phyloP scores from a whole-genome alignment of 139 green algal species.

The Coccomyxa sp. region DNA sequence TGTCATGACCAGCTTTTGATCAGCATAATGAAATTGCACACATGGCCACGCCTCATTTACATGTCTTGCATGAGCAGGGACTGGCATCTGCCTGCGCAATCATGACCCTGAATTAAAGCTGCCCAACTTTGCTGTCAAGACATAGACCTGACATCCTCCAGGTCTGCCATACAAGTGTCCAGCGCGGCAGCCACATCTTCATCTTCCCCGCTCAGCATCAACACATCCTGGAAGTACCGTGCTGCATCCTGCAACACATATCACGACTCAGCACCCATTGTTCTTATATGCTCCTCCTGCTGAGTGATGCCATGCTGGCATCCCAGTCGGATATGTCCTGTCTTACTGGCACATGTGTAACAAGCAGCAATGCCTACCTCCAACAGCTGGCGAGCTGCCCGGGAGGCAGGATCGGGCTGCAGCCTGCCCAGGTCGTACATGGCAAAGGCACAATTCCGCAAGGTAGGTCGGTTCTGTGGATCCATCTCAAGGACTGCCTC shows the following conservation, averaged over 20 bases:
- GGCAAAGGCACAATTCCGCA: constrained; percentile 5
- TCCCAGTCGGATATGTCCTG: not conserved
- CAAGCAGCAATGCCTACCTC: not conserved
- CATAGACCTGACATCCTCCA: not conserved
- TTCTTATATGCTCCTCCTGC: not conserved
- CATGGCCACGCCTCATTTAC: no score
- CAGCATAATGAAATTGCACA: no score
- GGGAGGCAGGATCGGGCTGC: constrained; percentile 3
- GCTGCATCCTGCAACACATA: not conserved
- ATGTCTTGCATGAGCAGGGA: no score
- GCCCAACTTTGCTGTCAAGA: not conserved
- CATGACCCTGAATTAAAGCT: no score
- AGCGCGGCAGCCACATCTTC: not conserved
- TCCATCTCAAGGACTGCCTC: constrained; percentile 13
- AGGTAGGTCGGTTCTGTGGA: not conserved
- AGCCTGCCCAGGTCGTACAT: constrained; percentile 6
- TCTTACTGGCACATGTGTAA: no score
- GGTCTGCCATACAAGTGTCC: not conserved
- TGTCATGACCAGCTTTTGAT: no score
- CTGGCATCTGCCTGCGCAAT: no score
- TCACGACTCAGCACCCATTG: not conserved
- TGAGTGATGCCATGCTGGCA: not conserved
- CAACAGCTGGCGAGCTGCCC: not conserved
- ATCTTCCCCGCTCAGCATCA: not conserved
- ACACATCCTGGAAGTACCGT: not conserved